phyloP scores from a whole-genome alignment of 495 filamentous ascomycete genomes.

The Haplographium delicatum region DNA sequence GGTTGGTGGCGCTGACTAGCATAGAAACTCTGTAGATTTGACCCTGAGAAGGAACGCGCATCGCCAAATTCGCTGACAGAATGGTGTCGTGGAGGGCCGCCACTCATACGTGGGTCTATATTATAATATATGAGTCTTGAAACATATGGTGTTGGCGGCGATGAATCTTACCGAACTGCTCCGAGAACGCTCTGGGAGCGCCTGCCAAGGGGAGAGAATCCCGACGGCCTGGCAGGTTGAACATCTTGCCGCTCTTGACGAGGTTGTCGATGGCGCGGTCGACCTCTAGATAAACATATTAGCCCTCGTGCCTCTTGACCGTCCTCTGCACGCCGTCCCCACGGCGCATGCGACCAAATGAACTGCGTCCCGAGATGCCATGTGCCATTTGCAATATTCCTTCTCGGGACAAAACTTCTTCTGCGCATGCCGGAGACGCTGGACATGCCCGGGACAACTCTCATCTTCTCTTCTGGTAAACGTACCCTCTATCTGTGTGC shows the following conservation, averaged over 20 bases:
- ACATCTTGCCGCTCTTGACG: slow-evolving; percentile 91
- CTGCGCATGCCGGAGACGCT: background rate
- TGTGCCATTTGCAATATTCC: background rate
- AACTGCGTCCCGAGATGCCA: background rate
- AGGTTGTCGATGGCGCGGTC: slow-evolving; percentile 94
- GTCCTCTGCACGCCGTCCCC: background rate
- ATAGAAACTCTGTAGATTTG: slow-evolving; percentile 90
- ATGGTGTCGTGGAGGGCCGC: slow-evolving; percentile 62
- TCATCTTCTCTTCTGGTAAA: slow-evolving; percentile 16
- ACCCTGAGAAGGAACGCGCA: slow-evolving; percentile 62
- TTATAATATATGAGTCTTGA: slow-evolving; percentile 4
- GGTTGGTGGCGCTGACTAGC: slow-evolving; percentile 88
- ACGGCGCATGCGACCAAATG: slow-evolving; percentile 8
- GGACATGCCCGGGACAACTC: too few relatives aligned
- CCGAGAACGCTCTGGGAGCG: slow-evolving; percentile 53
- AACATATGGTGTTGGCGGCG: background rate
- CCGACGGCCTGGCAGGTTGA: slow-evolving; percentile 66
- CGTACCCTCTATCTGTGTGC: slow-evolving; percentile 89
- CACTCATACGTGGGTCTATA: slow-evolving; percentile 54
- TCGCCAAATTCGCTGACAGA: slow-evolving; percentile 79
- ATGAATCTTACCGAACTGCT: slow-evolving; percentile 39
- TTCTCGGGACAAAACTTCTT: background rate
- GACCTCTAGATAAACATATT: slow-evolving; percentile 62
- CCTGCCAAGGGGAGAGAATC: slow-evolving; percentile 77
- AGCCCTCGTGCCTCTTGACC: slow-evolving; percentile 6